Evolutionary conservation across 2,329 filamentous ascomycete species (phyloP).

Genomic region (Penicillium nordicum): DNA sequence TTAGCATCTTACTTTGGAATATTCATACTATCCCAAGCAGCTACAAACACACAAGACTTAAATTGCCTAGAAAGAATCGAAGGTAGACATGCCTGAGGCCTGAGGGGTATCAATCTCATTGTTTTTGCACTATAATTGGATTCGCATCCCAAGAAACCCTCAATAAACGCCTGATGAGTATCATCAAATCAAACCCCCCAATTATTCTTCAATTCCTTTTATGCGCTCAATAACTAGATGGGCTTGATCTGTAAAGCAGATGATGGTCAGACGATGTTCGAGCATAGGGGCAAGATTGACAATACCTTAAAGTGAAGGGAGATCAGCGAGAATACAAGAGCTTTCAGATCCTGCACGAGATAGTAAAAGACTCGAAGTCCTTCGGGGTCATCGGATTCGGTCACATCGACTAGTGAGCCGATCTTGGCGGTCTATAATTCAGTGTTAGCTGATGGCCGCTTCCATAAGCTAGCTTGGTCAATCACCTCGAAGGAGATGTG

Average conservation of each 20-base stretch:
- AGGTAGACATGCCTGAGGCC: background rate
- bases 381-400: constrained; percentile 92
- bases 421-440: constrained; percentile 84
- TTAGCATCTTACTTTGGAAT: background rate
- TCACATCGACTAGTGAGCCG: constrained; percentile 92
- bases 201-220: constrained; percentile 1
- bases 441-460: background rate
- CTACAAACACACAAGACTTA: background rate
- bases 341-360: constrained; percentile 94
- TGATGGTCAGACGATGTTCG: constrained; percentile 1
- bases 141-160: constrained; percentile 10
- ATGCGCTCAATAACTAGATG: constrained; percentile 36
- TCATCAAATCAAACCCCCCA: constrained; percentile 17
- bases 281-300: background rate
- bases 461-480: background rate
- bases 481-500: constrained; percentile 94
- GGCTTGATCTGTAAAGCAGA: constrained; percentile 49
- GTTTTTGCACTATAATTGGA: constrained; percentile 10
- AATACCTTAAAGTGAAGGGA: constrained; percentile 90
- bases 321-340: constrained; percentile 92
- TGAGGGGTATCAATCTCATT: constrained; percentile 7
- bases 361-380: constrained; percentile 98
- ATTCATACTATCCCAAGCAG: background rate
- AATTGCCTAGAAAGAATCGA: background rate
- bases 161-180: constrained; percentile 23